Conservation (phyloP, 331 rosid genomes). For the Erythrophleum ivorense region DNA sequence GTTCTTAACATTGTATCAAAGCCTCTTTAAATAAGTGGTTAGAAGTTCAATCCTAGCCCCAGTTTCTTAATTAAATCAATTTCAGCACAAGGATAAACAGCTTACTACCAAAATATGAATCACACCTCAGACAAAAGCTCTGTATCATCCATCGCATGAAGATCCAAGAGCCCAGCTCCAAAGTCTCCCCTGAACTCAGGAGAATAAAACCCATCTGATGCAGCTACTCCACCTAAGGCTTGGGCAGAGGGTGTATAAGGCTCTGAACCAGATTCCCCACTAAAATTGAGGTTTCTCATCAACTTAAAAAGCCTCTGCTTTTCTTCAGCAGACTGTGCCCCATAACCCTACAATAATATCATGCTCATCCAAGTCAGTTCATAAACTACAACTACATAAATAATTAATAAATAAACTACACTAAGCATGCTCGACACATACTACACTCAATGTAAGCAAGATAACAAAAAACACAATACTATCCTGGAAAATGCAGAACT, state of each 20-base stretch:
- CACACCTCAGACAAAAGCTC: constrained; percentile 93
- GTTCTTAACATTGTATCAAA: neutral
- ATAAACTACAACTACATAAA: constrained; percentile 26
- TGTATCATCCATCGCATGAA: constrained; percentile 98
- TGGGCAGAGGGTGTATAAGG: constrained; percentile 69
- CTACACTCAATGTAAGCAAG: constrained; percentile 18
- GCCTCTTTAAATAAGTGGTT: neutral
- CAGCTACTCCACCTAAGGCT: constrained; percentile 62
- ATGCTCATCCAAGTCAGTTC: constrained; percentile 33
- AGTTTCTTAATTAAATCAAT: neutral
- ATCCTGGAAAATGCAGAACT: constrained; percentile 15
- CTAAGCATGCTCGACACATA: constrained; percentile 9
- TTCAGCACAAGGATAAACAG: too few relatives aligned
- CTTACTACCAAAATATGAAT: constrained; percentile 10
- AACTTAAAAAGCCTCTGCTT: constrained; percentile 90
- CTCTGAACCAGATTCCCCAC: constrained; percentile 93
- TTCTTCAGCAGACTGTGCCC: constrained; percentile 98
- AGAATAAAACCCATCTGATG: constrained; percentile 77
- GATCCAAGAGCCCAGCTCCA: constrained; percentile 99
- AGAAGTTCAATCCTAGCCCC: neutral
- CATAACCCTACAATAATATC: constrained; percentile 71
- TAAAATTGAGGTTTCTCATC: constrained; percentile 92
- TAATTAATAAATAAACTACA: constrained; percentile 2
- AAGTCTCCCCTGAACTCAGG: constrained; percentile 96
- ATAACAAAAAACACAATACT: neutral